Base-by-base conservation (phyloP, 106 monocot genomes). In the Dendrobium huoshanense region DNA sequence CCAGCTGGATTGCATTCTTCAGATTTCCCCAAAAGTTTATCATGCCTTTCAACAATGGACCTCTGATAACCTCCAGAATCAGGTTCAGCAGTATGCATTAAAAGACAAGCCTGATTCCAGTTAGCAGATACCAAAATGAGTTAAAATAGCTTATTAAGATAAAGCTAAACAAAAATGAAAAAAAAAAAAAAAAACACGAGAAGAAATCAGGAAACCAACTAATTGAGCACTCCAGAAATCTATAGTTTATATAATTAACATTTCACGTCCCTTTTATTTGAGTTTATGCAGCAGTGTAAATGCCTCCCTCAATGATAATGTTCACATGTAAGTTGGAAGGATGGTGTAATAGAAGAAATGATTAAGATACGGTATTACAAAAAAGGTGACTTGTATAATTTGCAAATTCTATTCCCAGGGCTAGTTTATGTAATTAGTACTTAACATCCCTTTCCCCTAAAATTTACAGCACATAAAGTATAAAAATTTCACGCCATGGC, bases 1-100 rank as follows among this genome's bases (percentile, higher is more conserved):
- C 16, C 41, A 37, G 40, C 4, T 33, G 72, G 40, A 72, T 16
- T 41, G 45, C 25, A 64, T 20, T 59, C 79, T 51, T 80, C 54
- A 51, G 79, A 55, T 54, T 85, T 85, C 67, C 73, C 40, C 40
- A 17, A 76, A 47, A 27, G 18, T 59, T 48, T 84, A 43, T 76
- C 41, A 79, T 61, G 51, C 31, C 9, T 78, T 4, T 85, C 88
- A 82, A 56, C 42, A 10, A 72, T 77, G 64, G 29, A n/a, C 31
- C 47, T 72, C 48, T 83, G 45, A 29, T 67, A 42, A 79, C 61
- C 43, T 78, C 70, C 75, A 72, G 43, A 72, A 75, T 89, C 81
- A 73, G 70, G 41, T 67, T 87, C 86, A 79, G 86, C 58, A 47
- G 87, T 85, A 76, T 97, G 94, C 92, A 97, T 91, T 82, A 97